A percentile compares a stretch with the other conserved stretches of the same genome.
phyloP scores from a whole-genome alignment of 2,329 filamentous ascomycete genomes.

The Bipolaris cookei region DNA sequence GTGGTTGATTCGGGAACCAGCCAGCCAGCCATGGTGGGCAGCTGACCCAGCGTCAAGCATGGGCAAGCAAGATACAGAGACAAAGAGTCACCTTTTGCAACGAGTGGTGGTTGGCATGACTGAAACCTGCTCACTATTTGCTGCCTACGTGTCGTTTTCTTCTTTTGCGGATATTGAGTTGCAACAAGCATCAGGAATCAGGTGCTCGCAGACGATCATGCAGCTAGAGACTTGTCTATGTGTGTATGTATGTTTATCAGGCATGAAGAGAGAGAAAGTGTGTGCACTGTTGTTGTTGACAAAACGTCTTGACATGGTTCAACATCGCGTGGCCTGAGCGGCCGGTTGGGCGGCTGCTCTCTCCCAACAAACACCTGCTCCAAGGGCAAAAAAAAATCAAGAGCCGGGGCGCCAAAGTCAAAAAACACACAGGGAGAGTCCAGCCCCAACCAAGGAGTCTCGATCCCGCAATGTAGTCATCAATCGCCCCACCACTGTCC shows the following conservation, averaged over 20 bases:
- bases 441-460: slow-evolving; percentile 22
- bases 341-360: slow-evolving; percentile 12
- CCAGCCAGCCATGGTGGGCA: slow-evolving; percentile 22
- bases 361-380: slow-evolving; percentile 22
- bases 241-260: too few species aligned
- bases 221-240: neutral
- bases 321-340: slow-evolving; percentile 16
- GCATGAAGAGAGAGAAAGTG: neutral
- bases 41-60: slow-evolving; percentile 23
- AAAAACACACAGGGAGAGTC: slow-evolving; percentile 16
- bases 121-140: slow-evolving; percentile 24
- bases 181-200: slow-evolving; percentile 11
- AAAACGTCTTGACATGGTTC: neutral
- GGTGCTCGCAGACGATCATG: slow-evolving; percentile 8
- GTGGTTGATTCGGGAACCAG: slow-evolving; percentile 24
- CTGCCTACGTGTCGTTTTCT: slow-evolving; percentile 16
- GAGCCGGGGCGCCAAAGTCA: slow-evolving; percentile 1
- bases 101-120: slow-evolving; percentile 16
- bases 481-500: slow-evolving; percentile 16
- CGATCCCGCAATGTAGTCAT: slow-evolving; percentile 36
- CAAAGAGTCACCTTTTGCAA: slow-evolving; percentile 7
- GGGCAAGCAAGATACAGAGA: slow-evolving; percentile 3
- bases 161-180: slow-evolving; percentile 17
- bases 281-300: neutral
- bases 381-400: neutral